Conservation (phyloP, 345 rosid genomes). For the Eucalyptus polyanthemos region DNA sequence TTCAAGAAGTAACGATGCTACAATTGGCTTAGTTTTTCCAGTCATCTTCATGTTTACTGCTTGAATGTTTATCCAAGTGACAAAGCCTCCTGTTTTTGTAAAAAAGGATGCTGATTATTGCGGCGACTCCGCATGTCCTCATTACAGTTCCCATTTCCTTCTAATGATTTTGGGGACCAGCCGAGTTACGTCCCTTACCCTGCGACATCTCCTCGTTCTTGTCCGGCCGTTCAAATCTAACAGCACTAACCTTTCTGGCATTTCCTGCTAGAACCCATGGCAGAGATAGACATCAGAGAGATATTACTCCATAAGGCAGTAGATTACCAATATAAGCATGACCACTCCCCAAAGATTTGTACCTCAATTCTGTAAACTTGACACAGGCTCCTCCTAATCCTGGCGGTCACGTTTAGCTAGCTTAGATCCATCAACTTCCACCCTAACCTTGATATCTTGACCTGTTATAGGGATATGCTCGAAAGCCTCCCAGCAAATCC, state of each 20-base stretch:
- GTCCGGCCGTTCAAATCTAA: neutral
- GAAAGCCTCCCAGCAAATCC: slow-evolving; percentile 83
- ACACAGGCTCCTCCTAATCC: slow-evolving; percentile 28
- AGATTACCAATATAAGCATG: neutral
- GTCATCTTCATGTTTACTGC: neutral
- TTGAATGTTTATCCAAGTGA: neutral
- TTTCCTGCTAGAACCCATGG: neutral
- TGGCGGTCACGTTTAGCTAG: slow-evolving; percentile 45
- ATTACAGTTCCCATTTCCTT: neutral
- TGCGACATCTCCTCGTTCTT: neutral
- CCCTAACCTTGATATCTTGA: slow-evolving; percentile 59
- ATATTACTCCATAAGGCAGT: neutral
- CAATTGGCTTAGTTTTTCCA: neutral
- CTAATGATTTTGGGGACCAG: neutral
- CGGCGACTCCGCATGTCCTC: neutral
- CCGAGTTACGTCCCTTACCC: neutral
- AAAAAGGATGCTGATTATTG: neutral
- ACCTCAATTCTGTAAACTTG: slow-evolving; percentile 83
- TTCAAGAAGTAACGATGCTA: neutral
- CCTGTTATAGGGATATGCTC: slow-evolving; percentile 93
- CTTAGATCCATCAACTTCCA: slow-evolving; percentile 39
- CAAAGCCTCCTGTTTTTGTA: neutral
- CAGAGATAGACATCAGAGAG: neutral
- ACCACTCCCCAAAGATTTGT: neutral
- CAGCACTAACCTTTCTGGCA: neutral